A percentile compares a stretch with the other conserved stretches of the same genome.
These are phyloP conservation scores for Nemania abortiva DNA, from an alignment of 2,329 filamentous ascomycete species.

Conservation along the genomic window DNA sequence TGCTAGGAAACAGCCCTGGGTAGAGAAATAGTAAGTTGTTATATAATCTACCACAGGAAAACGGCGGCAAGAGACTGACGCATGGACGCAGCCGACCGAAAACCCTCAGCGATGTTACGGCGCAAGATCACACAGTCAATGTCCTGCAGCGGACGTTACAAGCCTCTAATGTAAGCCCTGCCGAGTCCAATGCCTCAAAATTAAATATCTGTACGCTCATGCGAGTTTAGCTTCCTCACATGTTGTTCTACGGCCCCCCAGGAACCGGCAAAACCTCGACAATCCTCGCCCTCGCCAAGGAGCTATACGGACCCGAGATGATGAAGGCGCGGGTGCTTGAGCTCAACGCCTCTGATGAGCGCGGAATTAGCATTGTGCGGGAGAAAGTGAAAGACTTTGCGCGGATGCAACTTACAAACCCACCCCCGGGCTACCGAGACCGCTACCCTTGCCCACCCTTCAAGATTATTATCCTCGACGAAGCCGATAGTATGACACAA, in stretches of 20 bases:
- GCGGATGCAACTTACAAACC: slow-evolving; percentile 90
- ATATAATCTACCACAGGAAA: background rate
- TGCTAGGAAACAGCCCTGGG: slow-evolving; percentile 87
- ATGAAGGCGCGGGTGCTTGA: slow-evolving; percentile 96
- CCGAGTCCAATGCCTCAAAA: background rate
- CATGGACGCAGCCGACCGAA: slow-evolving; percentile 81
- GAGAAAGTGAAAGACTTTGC: slow-evolving; percentile 99
- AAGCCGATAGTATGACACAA: slow-evolving; percentile 99
- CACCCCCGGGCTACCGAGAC: slow-evolving; percentile 73
- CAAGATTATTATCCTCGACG: slow-evolving; percentile 98
- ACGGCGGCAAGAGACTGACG: slow-evolving; percentile 47
- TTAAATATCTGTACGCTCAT: slow-evolving; percentile 6
- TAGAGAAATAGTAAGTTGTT: slow-evolving; percentile 92
- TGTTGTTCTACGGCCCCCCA: slow-evolving; percentile 98
- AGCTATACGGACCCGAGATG: slow-evolving; percentile 95
- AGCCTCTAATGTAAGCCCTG: slow-evolving; percentile 79
- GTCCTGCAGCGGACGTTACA: slow-evolving; percentile 93
- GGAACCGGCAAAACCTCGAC: slow-evolving; percentile 99
- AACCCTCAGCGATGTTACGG: slow-evolving; percentile 92
- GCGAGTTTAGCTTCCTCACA: slow-evolving; percentile 81
- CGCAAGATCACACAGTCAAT: slow-evolving; percentile 96
- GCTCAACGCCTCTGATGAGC: slow-evolving; percentile 98
- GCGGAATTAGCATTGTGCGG: slow-evolving; percentile 95
- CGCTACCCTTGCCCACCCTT: slow-evolving; percentile 95
- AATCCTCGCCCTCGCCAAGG: slow-evolving; percentile 95